Conservation (phyloP, 225 moss, liverwort and hornwort species). For the Anthoceros angustus region DNA sequence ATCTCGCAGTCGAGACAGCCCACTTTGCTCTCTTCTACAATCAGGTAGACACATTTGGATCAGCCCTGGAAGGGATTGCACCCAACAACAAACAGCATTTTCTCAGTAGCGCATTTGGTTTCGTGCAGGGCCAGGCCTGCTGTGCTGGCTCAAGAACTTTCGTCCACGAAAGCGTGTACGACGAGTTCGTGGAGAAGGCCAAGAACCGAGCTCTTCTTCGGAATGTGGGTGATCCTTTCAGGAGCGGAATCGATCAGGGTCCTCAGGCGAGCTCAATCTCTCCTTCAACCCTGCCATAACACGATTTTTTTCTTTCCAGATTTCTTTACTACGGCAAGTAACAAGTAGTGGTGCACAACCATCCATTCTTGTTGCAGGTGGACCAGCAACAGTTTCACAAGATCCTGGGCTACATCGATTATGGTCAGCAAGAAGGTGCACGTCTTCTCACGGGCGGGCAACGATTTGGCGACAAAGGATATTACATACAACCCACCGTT, state of each 20-base stretch:
- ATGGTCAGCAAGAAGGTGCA: slow-evolving; percentile 56
- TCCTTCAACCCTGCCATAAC: no score
- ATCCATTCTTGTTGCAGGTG: slow-evolving; percentile 12
- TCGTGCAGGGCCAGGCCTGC: slow-evolving; percentile 54
- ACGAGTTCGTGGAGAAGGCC: slow-evolving; percentile 80
- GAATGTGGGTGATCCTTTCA: slow-evolving; percentile 77
- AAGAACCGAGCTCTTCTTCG: slow-evolving; percentile 51
- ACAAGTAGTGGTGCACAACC: neutral
- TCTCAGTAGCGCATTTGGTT: no score
- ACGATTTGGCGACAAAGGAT: slow-evolving; percentile 61
- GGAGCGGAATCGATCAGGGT: slow-evolving; percentile 58
- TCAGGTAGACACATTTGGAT: slow-evolving; percentile 10
- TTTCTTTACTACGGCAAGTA: neutral
- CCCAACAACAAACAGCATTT: no score
- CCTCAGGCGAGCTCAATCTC: slow-evolving; percentile 27
- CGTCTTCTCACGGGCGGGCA: slow-evolving; percentile 59
- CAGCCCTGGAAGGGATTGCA: no score
- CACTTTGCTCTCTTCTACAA: slow-evolving; percentile 91
- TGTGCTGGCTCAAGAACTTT: slow-evolving; percentile 74
- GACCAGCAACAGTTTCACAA: slow-evolving; percentile 58
- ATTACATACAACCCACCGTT: slow-evolving; percentile 76
- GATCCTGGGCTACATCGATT: slow-evolving; percentile 42
- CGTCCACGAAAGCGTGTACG: slow-evolving; percentile 81
- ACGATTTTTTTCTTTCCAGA: no score
- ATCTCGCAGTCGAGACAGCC: slow-evolving; percentile 53